phyloP scores from a whole-genome alignment of 106 monocot species.

The Allium cepa region DNA sequence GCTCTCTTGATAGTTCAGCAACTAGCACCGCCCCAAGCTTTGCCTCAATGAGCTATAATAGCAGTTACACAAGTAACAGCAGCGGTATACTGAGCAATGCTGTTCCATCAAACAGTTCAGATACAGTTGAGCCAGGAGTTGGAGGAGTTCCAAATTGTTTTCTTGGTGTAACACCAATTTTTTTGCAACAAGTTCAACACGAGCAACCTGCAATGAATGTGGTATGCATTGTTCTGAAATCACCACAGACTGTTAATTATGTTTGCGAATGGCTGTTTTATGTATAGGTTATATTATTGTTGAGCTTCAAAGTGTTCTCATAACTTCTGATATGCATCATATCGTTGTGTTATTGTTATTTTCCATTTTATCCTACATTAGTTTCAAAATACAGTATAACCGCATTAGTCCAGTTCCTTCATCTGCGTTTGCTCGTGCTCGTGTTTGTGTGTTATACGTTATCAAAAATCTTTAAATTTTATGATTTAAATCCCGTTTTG shows the following conservation, averaged over 20 bases:
- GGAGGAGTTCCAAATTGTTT: conserved; percentile 90
- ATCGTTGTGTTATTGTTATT: too few relatives aligned
- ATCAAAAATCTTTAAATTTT: too few relatives aligned
- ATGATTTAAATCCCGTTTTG: too few relatives aligned
- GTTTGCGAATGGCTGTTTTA: too few relatives aligned
- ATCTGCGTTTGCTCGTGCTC: not conserved
- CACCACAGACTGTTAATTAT: not conserved
- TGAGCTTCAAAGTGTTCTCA: not conserved
- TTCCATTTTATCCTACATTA: too few relatives aligned
- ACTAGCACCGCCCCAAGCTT: conserved; percentile 56
- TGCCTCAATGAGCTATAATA: conserved; percentile 38
- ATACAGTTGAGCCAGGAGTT: conserved; percentile 64
- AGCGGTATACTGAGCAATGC: conserved; percentile 14
- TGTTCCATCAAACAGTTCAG: conserved; percentile 26
- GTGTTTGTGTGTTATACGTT: too few relatives aligned
- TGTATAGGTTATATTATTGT: not conserved
- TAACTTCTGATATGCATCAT: too few relatives aligned
- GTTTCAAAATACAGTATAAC: too few relatives aligned
- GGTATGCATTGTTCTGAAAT: conserved; percentile 33
- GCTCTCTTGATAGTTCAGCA: conserved; percentile 64
- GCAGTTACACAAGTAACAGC: conserved; percentile 34
- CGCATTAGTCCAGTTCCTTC: not conserved
- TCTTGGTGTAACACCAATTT: conserved; percentile 78
- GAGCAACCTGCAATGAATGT: conserved; percentile 47
- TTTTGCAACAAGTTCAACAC: conserved; percentile 70